Evolutionary conservation across 2,329 filamentous ascomycete species (phyloP), one percentile per base, ranked within the genome.

Genomic region (Aphanoascus verrucosus): DNA sequence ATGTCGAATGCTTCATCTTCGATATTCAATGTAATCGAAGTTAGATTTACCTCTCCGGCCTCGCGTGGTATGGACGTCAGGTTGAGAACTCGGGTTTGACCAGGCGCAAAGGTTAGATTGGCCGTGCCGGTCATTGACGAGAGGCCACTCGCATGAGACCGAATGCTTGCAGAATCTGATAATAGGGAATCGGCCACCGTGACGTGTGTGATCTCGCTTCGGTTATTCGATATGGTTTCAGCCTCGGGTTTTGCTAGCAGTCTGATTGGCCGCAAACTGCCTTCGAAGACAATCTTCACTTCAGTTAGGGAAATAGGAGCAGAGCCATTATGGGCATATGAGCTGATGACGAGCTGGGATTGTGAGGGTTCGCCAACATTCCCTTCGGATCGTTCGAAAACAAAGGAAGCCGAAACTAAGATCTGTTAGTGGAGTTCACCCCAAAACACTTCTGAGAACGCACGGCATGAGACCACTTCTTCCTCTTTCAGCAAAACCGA

Each of bases 51-150:
- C 53, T 87, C 80, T n/a, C 88, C 89, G 2, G 89, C 81, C 68
- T 96, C 90, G 55, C 88, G 82, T 14, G 95, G 77, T 1, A 84
- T 80, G 55, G 88, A 79, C 7, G 77, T 78, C 61, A 95, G 76
- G 60, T 86, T 81, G 57, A 86, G 84, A 0, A 90, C 79, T 51
- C 79, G 81, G 7, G 77, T 85, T 56, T 86, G 79, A 0, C 82
- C 82, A 12, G 88, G 79, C 9, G 70, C 67, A 42, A 96, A 69
- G 0, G 76, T 81, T 52, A 96, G 69, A 65, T 90, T 75, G 7
- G 79, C 77, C 9, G 70, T 63, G 0, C 85, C 85, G 38, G 69
- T 66, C 51, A 83, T 70, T n/a, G 69, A 67, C 31, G 64, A 53
- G 50, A 70, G 56, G 6, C 56, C 62, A 45, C 74, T 59, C 6